Evolutionary conservation across 164 flowering plant species (phyloP), one percentile per base, ranked within the genome.

Genomic region (Kalanchoe fedtschenkoi): DNA sequence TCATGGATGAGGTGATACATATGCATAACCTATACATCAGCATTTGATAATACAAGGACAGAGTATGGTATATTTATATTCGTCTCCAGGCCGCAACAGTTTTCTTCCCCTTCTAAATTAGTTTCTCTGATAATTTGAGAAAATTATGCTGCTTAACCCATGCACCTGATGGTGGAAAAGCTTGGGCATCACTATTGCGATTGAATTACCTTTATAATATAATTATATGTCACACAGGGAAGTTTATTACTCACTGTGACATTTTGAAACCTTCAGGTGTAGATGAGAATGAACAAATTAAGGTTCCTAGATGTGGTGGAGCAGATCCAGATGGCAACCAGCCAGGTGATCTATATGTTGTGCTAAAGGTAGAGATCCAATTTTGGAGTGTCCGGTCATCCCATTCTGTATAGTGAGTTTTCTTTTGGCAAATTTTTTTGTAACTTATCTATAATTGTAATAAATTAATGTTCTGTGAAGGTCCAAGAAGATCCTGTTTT

Each of bases 311-410:
- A 76, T 67, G 78, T 73, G 98, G 97, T 61, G 98, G 98, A 54
- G 92, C 92, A 61, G 97, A 93, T 78, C 98, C 98, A 47, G 98
- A 93, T n/a, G 91, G 92, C 55, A 81, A 81, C 72, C 91, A 85
- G 62, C 96, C 91, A 66, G 98, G 98, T 62, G 97, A 93, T 80
- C 91, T 93, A 33, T 85, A 72, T 77, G 90, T 93, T 61, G 78
- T 81, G 6, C 69, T 93, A 47, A 88, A 78, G 87, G 98, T 86
- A 62, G 60, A n/a, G 22, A 13, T 34, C 19, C 6, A 17, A 9
- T 15, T 58, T 30, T 58, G 56, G 60, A 7, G 33, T 61, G 17
- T 21, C 53, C 8, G 14, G 44, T 9, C 30, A 55, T 17, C 8
- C 43, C 9, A n/a, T 24, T n/a, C 2, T 17, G 9, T 30, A 15